Evolutionary conservation across 257 asterid genomes (phyloP).

Genomic region (Primulina huaijiensis): DNA sequence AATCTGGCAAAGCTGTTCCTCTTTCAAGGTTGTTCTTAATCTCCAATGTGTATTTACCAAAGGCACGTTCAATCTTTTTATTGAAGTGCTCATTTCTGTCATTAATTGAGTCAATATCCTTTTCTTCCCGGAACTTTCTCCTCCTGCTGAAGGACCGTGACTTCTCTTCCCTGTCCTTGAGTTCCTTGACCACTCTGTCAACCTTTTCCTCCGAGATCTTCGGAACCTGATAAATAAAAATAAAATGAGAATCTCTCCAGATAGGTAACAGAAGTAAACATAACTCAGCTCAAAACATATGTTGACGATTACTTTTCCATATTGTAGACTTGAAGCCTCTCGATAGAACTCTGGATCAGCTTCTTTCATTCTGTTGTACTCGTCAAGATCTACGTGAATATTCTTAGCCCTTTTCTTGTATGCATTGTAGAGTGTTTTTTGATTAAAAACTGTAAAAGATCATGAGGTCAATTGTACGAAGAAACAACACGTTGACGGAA

Average conservation of each 20-base stretch:
- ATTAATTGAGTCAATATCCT: constrained; percentile 91
- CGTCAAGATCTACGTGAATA: constrained; percentile 62
- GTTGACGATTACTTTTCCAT: constrained; percentile 64
- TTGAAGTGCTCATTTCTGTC: constrained; percentile 90
- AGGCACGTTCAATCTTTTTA: constrained; percentile 92
- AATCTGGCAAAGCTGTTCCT: constrained; percentile 66
- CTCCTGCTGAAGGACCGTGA: constrained; percentile 83
- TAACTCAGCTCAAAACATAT: background rate
- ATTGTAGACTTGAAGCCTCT: constrained; percentile 95
- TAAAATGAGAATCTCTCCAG: constrained; percentile 7
- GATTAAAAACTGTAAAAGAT: constrained; percentile 67
- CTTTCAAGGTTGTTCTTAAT: constrained; percentile 95
- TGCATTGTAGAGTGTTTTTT: constrained; percentile 72
- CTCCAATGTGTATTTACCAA: constrained; percentile 89
- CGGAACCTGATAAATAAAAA: constrained; percentile 53
- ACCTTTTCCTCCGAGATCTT: constrained; percentile 65
- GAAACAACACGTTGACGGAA: background rate
- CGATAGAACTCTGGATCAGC: constrained; percentile 93
- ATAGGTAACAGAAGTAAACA: background rate
- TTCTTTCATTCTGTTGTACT: constrained; percentile 74
- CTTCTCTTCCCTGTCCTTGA: constrained; percentile 80
- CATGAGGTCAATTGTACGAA: background rate
- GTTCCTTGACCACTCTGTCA: constrained; percentile 89
- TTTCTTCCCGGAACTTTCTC: constrained; percentile 90
- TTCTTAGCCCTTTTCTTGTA: constrained; percentile 83